phyloP scores from a whole-genome alignment of 345 rosid species.

The Gossypium raimondii region DNA sequence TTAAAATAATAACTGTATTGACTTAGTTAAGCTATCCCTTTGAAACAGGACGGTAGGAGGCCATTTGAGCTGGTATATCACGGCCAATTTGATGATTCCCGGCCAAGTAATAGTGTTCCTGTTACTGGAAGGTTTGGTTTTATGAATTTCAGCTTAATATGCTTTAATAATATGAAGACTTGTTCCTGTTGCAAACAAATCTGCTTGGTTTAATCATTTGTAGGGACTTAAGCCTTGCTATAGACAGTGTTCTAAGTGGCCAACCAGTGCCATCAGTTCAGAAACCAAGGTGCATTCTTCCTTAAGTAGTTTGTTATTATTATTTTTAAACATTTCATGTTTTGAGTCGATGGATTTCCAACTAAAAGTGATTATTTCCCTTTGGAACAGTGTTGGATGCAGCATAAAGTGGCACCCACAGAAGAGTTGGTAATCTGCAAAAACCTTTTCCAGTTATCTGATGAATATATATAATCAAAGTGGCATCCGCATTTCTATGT shows the following conservation, averaged over 20 bases:
- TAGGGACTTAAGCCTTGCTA: slow-evolving; percentile 72
- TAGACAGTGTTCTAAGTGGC: slow-evolving; percentile 70
- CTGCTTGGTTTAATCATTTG: slow-evolving; percentile 11
- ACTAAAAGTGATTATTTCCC: slow-evolving; percentile 17
- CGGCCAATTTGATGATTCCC: slow-evolving; percentile 88
- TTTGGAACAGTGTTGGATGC: slow-evolving; percentile 69
- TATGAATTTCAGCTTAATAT: neutral
- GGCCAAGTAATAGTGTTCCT: slow-evolving; percentile 62
- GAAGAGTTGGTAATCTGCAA: slow-evolving; percentile 22
- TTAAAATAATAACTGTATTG: neutral
- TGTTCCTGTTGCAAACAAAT: slow-evolving; percentile 3
- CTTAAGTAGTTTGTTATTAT: neutral
- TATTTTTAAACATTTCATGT: neutral
- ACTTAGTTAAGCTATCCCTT: neutral
- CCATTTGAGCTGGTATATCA: slow-evolving; percentile 92
- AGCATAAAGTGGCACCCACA: slow-evolving; percentile 93
- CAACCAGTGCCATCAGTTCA: slow-evolving; percentile 60
- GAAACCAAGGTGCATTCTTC: slow-evolving; percentile 61
- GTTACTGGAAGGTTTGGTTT: slow-evolving; percentile 73
- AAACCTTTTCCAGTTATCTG: slow-evolving; percentile 5
- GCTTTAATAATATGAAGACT: neutral
- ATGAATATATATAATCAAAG: slow-evolving; percentile 10
- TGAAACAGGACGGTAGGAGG: slow-evolving; percentile 72
- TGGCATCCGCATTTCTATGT: neutral
- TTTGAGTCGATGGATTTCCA: slow-evolving; percentile 13